These are phyloP conservation scores for Jamesozyma hellenica DNA, from an alignment of 805 yeast genomes.

Conservation along the genomic window DNA sequence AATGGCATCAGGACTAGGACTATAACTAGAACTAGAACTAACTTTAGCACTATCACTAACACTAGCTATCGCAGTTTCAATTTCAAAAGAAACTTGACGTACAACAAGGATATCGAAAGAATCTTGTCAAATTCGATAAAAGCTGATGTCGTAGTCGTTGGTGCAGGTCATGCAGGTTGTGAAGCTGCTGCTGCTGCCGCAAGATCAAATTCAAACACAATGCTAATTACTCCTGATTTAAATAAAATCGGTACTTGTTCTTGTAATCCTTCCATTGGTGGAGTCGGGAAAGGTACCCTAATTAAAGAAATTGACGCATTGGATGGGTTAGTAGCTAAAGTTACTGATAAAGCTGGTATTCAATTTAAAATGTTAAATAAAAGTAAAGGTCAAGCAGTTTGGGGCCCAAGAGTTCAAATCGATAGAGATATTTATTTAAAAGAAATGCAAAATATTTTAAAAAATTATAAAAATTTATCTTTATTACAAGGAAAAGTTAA, in stretches of 20 bases:
- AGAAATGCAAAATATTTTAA: slow-evolving; percentile 68
- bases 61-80: no score
- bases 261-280: slow-evolving; percentile 97
- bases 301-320: slow-evolving; percentile 90
- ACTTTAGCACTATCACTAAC: no score
- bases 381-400: slow-evolving; percentile 87
- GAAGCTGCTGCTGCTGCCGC: slow-evolving; percentile 96
- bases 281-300: slow-evolving; percentile 93
- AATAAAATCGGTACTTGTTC: slow-evolving; percentile 85
- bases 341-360: slow-evolving; percentile 90
- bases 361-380: slow-evolving; percentile 80
- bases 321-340: slow-evolving; percentile 79
- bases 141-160: slow-evolving; percentile 63
- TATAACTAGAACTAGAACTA: no score
- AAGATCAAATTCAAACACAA: slow-evolving; percentile 52
- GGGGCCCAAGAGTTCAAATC: slow-evolving; percentile 97
- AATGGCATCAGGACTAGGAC: no score
- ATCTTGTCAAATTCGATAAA: slow-evolving; percentile 4
- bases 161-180: slow-evolving; percentile 98
- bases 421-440: slow-evolving; percentile 69
- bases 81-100: neutral
- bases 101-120: no score
- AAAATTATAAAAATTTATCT: slow-evolving; percentile 42
- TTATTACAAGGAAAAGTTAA: slow-evolving; percentile 66
- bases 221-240: slow-evolving; percentile 63